Percentiles rank a stretch among this genome's conserved stretches.
Conservation (phyloP, 495 filamentous ascomycete genomes). For the Bathelium albidoporum region DNA sequence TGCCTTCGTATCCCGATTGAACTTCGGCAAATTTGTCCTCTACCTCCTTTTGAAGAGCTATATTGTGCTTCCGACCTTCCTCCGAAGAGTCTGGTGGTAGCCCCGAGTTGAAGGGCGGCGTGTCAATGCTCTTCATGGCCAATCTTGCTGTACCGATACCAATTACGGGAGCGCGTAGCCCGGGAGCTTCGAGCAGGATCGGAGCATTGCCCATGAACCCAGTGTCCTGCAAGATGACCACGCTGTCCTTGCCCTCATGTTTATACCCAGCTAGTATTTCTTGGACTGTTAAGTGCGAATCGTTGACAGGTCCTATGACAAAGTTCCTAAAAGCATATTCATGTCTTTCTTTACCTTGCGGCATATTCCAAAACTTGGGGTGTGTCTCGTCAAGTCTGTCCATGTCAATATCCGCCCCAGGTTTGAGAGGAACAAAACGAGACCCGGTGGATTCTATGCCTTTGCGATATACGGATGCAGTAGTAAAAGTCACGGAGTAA, state of each 20-base stretch:
- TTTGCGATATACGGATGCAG: background rate
- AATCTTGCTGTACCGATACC: background rate
- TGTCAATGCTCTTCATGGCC: background rate
- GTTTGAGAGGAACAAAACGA: background rate
- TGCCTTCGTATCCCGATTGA: background rate
- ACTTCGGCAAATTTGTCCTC: background rate
- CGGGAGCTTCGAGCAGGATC: background rate
- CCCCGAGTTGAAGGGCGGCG: background rate
- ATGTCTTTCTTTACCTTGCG: constrained; percentile 1
- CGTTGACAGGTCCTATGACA: background rate
- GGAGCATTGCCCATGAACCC: background rate
- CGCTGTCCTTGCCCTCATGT: background rate
- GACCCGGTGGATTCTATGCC: background rate
- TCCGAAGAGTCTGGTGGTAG: background rate
- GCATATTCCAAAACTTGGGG: background rate
- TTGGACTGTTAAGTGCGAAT: background rate
- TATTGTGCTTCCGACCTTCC: background rate
- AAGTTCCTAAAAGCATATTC: background rate
- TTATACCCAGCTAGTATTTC: background rate
- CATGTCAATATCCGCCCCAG: background rate
- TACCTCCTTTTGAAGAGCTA: background rate
- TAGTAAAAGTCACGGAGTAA: background rate
- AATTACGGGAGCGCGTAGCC: background rate
- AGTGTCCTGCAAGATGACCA: background rate
- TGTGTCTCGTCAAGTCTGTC: background rate